Base-by-base conservation (phyloP, 2,329 filamentous ascomycete species). In the Zarea fungicola region DNA sequence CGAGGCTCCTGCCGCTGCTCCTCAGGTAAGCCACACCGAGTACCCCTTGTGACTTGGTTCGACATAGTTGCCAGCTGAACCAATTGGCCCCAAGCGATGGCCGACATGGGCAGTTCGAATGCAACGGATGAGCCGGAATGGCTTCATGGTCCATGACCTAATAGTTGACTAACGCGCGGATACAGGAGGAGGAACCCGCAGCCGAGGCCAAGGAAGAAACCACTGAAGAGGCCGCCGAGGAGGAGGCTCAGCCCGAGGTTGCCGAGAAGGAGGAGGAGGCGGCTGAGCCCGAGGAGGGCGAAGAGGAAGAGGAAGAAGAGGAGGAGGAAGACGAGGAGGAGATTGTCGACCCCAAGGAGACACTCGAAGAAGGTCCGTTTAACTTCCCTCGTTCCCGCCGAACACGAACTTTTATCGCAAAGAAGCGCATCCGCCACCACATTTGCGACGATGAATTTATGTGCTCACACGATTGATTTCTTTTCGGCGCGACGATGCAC, bases 291-390 rank as follows among this genome's bases (percentile, higher is more conserved):
- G 70, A 71, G 48, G 67, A 71, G 13, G 72, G 70, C 47, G 73
- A 72, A 23, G 73, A 72, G 23, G 73, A 63, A 22, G 71, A 71
- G 18, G 78, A 75, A 36, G 72, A 71, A 34, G 77, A 71, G 8
- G 73, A 71, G 34, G 77, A 75, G 19, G 77, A 78, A 16, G 85
- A 89, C 18, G 87, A 91, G 52, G 88, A 93, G 45, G 88, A 92
- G 54, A 86, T 91, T 53, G 83, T 85, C 60, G 92, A 97, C 68
- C 83, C 85, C 60, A 95, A 95, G 80, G 88, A 91, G 54, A 80
- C 81, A 69, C 73, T 97, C 54, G 87, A 95, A 73, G 89, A 95
- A 81, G 90, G 93, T 97, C 72, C 78, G 89, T 68, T 52, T 19
- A 46, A 25, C 23, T 10, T 40, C 28, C 40, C 37, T 10, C 13